Evolutionary conservation across 2,329 filamentous ascomycete genomes (phyloP).

Genomic region (Colletotrichum filicis): DNA sequence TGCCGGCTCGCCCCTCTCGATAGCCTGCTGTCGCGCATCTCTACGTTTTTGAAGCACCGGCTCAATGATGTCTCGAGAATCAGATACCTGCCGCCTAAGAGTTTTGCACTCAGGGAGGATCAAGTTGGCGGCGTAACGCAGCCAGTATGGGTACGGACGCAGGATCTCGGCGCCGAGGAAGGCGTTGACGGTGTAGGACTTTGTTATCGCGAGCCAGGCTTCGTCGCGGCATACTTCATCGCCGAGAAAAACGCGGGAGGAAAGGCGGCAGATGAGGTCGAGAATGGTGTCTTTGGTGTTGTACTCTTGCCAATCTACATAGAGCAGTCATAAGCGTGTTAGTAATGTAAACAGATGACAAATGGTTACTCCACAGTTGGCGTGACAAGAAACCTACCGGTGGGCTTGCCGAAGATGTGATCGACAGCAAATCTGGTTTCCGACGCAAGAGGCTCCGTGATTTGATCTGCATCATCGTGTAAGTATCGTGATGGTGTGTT

Average conservation of each 20-base stretch:
- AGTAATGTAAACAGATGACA: not conserved
- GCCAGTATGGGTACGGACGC: not conserved
- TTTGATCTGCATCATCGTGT: slow-evolving; percentile 6
- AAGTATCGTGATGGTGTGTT: not conserved
- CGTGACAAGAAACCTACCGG: not conserved
- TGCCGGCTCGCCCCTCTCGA: not conserved
- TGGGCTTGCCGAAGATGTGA: slow-evolving; percentile 4
- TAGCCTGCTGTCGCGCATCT: slow-evolving; percentile 40
- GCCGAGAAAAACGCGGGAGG: slow-evolving; percentile 61
- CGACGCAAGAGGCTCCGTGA: slow-evolving; percentile 27
- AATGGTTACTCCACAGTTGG: too few species aligned
- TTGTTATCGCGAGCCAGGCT: slow-evolving; percentile 57
- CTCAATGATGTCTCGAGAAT: slow-evolving; percentile 48
- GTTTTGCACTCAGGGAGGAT: slow-evolving; percentile 15
- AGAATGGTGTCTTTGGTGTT: slow-evolving; percentile 18
- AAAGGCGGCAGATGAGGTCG: slow-evolving; percentile 58
- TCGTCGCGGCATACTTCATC: slow-evolving; percentile 55
- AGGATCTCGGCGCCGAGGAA: slow-evolving; percentile 18
- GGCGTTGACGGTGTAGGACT: slow-evolving; percentile 39
- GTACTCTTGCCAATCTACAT: slow-evolving; percentile 25
- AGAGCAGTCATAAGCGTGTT: not conserved
- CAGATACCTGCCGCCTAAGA: slow-evolving; percentile 49
- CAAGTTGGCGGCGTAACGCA: not conserved
- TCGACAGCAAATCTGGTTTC: slow-evolving; percentile 23
- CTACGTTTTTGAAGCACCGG: slow-evolving; percentile 44